phyloP scores from a whole-genome alignment of 106 monocot species.

The Acorus gramineus region DNA sequence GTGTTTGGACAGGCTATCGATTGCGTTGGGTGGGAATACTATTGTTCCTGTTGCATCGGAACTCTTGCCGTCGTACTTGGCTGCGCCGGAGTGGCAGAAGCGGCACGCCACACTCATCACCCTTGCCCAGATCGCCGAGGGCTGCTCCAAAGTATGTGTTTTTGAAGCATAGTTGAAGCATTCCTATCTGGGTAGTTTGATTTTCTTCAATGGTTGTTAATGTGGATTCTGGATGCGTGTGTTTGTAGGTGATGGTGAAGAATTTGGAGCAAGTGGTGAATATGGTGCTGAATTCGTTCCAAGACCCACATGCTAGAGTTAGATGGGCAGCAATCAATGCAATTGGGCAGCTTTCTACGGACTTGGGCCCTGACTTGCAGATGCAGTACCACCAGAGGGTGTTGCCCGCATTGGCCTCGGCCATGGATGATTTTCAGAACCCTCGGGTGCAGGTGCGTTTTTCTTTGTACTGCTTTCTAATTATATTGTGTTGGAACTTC shows the following conservation, averaged over 20 bases:
- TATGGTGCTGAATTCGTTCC: conserved; percentile 80
- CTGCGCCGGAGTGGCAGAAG: conserved; percentile 97
- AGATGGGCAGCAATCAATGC: conserved; percentile 98
- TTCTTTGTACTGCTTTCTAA: neutral
- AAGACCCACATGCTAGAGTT: conserved; percentile 83
- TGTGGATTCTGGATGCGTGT: too few species aligned
- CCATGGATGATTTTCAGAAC: conserved; percentile 98
- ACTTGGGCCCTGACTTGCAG: conserved; percentile 90
- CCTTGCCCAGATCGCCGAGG: conserved; percentile 96
- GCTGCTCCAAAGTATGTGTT: conserved; percentile 70
- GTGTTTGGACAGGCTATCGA: conserved; percentile 72
- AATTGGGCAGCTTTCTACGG: conserved; percentile 84
- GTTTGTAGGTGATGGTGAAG: conserved; percentile 74
- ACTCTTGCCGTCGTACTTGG: conserved; percentile 50
- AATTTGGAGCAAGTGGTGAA: conserved; percentile 84
- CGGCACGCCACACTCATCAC: conserved; percentile 88
- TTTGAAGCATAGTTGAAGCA: too few species aligned
- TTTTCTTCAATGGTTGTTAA: too few species aligned
- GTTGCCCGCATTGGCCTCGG: conserved; percentile 78
- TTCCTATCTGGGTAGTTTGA: too few species aligned
- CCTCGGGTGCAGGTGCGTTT: conserved; percentile 82
- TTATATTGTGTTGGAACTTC: too few species aligned
- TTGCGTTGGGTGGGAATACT: conserved; percentile 85
- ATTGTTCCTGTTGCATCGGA: conserved; percentile 87
- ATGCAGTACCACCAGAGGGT: conserved; percentile 71